Conservation (phyloP, 208 protist species). For the Leishmania aethiopica region DNA sequence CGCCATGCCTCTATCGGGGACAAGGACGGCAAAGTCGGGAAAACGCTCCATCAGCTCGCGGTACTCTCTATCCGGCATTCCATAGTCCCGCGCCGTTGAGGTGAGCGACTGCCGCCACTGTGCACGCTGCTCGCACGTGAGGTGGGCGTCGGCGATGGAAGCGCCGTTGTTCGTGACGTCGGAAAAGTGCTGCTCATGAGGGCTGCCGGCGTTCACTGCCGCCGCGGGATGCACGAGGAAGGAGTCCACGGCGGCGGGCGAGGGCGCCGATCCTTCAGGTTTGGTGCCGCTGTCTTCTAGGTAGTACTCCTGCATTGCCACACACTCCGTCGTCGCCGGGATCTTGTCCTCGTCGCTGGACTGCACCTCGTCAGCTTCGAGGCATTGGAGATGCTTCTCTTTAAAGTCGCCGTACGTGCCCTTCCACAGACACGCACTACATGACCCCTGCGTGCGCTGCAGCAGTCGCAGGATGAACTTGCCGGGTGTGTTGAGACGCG, state of each 20-base stretch:
- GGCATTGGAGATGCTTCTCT: constrained; percentile 43
- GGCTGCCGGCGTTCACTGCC: not conserved
- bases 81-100: constrained; percentile 33
- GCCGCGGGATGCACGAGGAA: not conserved
- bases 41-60: constrained; percentile 39
- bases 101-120: constrained; percentile 33
- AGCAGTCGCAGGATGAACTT: constrained; percentile 52
- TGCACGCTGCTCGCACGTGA: constrained; percentile 14
- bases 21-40: constrained; percentile 41
- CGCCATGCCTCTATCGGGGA: constrained; percentile 1
- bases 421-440: constrained; percentile 58
- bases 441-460: constrained; percentile 40
- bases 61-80: constrained; percentile 48
- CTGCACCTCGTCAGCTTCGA: constrained; percentile 16
- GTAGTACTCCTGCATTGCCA: constrained; percentile 50
- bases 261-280: not conserved
- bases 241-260: not conserved
- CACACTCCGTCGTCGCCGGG: constrained; percentile 6
- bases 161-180: constrained; percentile 10
- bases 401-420: constrained; percentile 60
- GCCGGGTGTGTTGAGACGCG: constrained; percentile 31
- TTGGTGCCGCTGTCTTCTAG: constrained; percentile 21
- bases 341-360: not conserved
- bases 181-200: not conserved
- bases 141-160: not conserved